phyloP scores from a whole-genome alignment of 768 basidiomycete genomes.

The Tricholoma bakamatsutake region DNA sequence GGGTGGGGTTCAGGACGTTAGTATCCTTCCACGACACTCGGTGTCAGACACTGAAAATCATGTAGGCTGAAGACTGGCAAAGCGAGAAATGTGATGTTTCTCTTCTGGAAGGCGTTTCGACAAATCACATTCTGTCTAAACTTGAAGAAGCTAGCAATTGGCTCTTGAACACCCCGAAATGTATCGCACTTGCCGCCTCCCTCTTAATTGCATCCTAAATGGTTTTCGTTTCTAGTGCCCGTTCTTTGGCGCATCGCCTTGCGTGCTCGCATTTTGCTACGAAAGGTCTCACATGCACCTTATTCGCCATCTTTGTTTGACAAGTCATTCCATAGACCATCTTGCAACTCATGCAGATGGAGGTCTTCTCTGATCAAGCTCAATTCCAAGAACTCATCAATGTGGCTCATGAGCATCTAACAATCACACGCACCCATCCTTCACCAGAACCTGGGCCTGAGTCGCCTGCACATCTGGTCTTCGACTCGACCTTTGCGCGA shows the following conservation, averaged over 20 bases:
- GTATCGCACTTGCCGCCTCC: constrained; percentile 21
- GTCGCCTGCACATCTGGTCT: constrained; percentile 48
- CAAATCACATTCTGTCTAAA: constrained; percentile 42
- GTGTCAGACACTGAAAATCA: not conserved
- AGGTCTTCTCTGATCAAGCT: constrained; percentile 30
- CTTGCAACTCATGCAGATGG: constrained; percentile 43
- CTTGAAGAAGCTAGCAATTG: constrained; percentile 61
- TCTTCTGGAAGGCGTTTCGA: constrained; percentile 58
- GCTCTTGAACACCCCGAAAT: constrained; percentile 42
- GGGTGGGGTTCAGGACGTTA: constrained; percentile 71
- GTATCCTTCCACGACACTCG: constrained; percentile 22
- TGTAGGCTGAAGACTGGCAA: constrained; percentile 82
- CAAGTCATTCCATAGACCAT: constrained; percentile 29
- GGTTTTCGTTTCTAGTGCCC: constrained; percentile 28
- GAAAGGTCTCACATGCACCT: constrained; percentile 38
- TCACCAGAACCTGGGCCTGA: constrained; percentile 29
- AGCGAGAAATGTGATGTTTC: constrained; percentile 83
- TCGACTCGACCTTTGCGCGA: constrained; percentile 66
- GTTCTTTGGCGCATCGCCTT: constrained; percentile 47
- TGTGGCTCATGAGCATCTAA: constrained; percentile 35
- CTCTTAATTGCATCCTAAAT: not conserved
- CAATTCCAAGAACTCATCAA: constrained; percentile 33
- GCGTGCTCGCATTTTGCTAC: constrained; percentile 45
- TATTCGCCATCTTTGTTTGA: not conserved
- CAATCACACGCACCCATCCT: constrained; percentile 31